A percentile compares a stretch with the other conserved stretches of the same genome.
Conservation (phyloP, 805 yeast species). For the Gaillardinia entomophila region DNA sequence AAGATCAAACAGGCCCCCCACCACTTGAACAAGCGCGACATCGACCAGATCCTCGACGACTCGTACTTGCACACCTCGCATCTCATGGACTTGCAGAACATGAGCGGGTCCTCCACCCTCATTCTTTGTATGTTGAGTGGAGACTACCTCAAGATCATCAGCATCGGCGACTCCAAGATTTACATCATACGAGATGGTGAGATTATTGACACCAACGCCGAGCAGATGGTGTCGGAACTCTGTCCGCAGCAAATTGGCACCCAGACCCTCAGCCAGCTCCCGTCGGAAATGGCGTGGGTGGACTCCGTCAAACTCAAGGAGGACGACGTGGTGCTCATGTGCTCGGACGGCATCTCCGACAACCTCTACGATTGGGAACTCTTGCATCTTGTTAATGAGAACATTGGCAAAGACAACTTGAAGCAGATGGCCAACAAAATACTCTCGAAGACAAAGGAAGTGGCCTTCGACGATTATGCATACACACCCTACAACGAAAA, state of each 20-base stretch:
- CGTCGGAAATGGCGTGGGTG: constrained; percentile 45
- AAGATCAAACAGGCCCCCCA: constrained; percentile 33
- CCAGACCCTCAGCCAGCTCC: constrained; percentile 34
- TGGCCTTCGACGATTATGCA: constrained; percentile 49
- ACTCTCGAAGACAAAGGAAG: constrained; percentile 39
- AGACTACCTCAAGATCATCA: constrained; percentile 39
- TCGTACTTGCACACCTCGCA: constrained; percentile 44
- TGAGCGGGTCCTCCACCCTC: constrained; percentile 47
- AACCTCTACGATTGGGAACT: constrained; percentile 47
- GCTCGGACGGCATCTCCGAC: constrained; percentile 52
- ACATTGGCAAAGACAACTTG: constrained; percentile 20
- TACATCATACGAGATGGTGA: constrained; percentile 44
- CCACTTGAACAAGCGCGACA: constrained; percentile 35
- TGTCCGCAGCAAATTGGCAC: constrained; percentile 56
- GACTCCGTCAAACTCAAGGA: constrained; percentile 33
- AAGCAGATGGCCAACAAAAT: constrained; percentile 35
- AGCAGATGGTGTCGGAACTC: constrained; percentile 39
- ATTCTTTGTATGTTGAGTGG: constrained; percentile 44
- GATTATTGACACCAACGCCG: constrained; percentile 37
- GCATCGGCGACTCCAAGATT: constrained; percentile 49
- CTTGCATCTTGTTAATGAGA: constrained; percentile 28
- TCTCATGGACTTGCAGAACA: constrained; percentile 43
- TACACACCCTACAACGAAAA: constrained; percentile 50
- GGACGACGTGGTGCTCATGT: constrained; percentile 40
- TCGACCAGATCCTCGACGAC: constrained; percentile 40